phyloP scores from a whole-genome alignment of 2,329 filamentous ascomycete genomes.

The Drechslerella coelobrocha region DNA sequence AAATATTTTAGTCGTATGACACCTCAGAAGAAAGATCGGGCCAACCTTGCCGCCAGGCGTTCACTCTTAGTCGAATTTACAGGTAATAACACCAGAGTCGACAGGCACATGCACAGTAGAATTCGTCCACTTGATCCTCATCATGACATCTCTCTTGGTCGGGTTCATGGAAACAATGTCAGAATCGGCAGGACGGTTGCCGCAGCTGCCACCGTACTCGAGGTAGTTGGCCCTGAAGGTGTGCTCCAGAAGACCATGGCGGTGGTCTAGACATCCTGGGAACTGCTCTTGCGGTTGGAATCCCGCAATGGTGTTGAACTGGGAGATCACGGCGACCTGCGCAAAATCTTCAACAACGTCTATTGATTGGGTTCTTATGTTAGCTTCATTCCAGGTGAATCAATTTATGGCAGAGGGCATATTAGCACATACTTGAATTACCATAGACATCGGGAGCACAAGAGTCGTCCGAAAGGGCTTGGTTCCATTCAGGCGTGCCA shows the following conservation, averaged over 20 bases:
- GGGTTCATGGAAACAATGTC: slow-evolving; percentile 25
- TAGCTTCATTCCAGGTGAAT: too few relatives aligned
- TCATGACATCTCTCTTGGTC: slow-evolving; percentile 33
- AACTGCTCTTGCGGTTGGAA: slow-evolving; percentile 32
- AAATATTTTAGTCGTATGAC: too few relatives aligned
- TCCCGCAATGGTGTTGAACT: slow-evolving; percentile 40
- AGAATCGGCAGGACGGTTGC: slow-evolving; percentile 30
- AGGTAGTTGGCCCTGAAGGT: slow-evolving; percentile 19
- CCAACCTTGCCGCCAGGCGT: neutral
- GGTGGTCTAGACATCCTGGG: slow-evolving; percentile 42
- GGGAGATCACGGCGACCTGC: slow-evolving; percentile 43
- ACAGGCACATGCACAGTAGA: neutral
- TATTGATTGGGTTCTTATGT: slow-evolving; percentile 1
- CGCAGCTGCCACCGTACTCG: slow-evolving; percentile 29
- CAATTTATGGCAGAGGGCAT: too few relatives aligned
- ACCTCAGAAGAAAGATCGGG: too few relatives aligned
- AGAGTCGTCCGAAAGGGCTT: slow-evolving; percentile 30
- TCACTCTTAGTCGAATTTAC: slow-evolving; percentile 7
- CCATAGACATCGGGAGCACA: slow-evolving; percentile 47
- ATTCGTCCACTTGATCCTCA: slow-evolving; percentile 18
- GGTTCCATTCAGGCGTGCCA: slow-evolving; percentile 19
- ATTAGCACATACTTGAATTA: slow-evolving; percentile 34
- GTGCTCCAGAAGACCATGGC: slow-evolving; percentile 31
- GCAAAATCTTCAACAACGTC: slow-evolving; percentile 46
- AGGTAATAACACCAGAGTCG: slow-evolving; percentile 17